Base-by-base conservation (phyloP, 1,284 basidiomycete genomes). In the Pseudozyma sp. region DNA sequence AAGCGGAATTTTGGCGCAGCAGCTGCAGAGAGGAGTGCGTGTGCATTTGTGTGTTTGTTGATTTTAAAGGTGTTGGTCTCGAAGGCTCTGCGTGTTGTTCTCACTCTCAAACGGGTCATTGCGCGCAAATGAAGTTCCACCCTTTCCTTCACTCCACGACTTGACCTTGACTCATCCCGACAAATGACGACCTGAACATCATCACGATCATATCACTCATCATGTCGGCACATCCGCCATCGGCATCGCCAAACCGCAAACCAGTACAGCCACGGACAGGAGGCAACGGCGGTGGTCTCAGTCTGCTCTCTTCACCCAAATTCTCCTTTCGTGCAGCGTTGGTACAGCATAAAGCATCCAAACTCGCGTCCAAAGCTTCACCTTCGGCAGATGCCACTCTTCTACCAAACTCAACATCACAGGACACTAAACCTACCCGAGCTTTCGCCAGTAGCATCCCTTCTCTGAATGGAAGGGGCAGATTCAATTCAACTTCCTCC, bases 251-350 rank as follows among this genome's bases (percentile, higher is more conserved):
- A 1, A 70, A 60, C 38, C 62, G 58, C 56, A 70, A 64, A 43
- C 18, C 52, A 14, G 44, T 52, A 8, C 65, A 58, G 31, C 55
- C 42, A 13, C 60, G 51, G 19, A 50, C 52, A 36, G 53, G 36
- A 19, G 10, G 5, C 25, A 53, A 55, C 31, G 34, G 42, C 13
- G 59, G 53, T 19, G 53, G 44, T 25, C 57, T 58, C n/a, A 42
- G 53, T 3, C 61, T 44, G 21, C 45, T 70, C 4, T 56, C 63
- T 12, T 58, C 67, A 10, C 65, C 66, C 34, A 75, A 75, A 42
- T 75, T 75, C 51, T 75, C 71, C 13, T 75, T 75, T 36, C 59
- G 59, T 14, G 63, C 71, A 13, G 71, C 71, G 7, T 38, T 75
- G 0, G 53, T 59, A 0, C 67, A 63, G 34, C 63, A 69, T 39